Conservation (phyloP, 2,329 filamentous ascomycete genomes). For the Penicillium frequentans region DNA sequence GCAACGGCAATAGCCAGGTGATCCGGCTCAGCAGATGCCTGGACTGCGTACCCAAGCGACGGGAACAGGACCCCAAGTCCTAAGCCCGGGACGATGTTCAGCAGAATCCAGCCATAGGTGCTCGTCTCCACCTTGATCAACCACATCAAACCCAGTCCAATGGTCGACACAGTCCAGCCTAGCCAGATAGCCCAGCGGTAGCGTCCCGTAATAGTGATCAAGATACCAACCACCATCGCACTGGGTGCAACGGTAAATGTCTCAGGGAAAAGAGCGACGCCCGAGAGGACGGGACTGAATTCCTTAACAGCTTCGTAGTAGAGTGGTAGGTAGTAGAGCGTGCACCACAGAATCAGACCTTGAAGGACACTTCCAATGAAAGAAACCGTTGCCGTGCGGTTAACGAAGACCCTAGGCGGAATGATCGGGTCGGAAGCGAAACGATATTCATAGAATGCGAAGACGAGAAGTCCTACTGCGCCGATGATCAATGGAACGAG, state of each 20-base stretch:
- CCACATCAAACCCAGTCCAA: constrained; percentile 55
- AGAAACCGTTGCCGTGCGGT: constrained; percentile 49
- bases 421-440: constrained; percentile 53
- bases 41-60: constrained; percentile 62
- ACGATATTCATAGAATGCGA: constrained; percentile 56
- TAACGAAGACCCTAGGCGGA: constrained; percentile 46
- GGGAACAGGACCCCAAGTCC: constrained; percentile 67
- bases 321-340: constrained; percentile 56
- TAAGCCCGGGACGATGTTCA: constrained; percentile 60
- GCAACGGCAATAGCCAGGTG: constrained; percentile 63
- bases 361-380: constrained; percentile 59
- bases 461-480: constrained; percentile 50
- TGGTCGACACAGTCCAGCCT: constrained; percentile 61
- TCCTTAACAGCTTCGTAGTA: constrained; percentile 50
- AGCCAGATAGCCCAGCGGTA: constrained; percentile 63
- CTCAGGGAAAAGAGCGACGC: constrained; percentile 59
- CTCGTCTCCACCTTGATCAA: constrained; percentile 45
- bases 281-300: constrained; percentile 55
- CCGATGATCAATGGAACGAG: constrained; percentile 63
- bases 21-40: constrained; percentile 58
- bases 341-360: constrained; percentile 50
- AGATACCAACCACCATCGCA: constrained; percentile 50
- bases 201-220: constrained; percentile 55
- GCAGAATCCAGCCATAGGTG: constrained; percentile 58
- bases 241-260: constrained; percentile 65